Evolutionary conservation across 2,329 filamentous ascomycete genomes (phyloP), one percentile per base, ranked within the genome.

Genomic region (Colletotrichum orbiculare): DNA sequence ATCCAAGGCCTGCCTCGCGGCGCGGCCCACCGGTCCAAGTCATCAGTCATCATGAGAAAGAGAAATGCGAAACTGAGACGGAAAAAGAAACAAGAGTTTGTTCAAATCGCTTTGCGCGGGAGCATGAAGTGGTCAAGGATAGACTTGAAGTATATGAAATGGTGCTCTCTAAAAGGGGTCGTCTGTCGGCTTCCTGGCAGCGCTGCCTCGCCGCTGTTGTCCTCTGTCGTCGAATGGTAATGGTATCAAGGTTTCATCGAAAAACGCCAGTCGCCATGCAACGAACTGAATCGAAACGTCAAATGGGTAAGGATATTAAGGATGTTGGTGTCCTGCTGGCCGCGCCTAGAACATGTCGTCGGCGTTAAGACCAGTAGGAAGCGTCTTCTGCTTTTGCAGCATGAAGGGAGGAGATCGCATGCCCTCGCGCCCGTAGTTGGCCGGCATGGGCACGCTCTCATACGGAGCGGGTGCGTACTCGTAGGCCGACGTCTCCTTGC

Each of bases 271-370:
- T 76, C 74, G 77, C 78, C 76, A 81, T 81, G 78, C 78, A 77
- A 64, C 48, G 45, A 68, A 59, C 53, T 12, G 59, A 69, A 59
- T 61, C 43, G 59, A 69, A 69, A 70, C 59, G 54, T 52, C 60
- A 43, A 60, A 62, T 67, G 66, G 62, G 66, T 62, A 66, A 71
- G 34, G 38, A 57, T 56, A 54, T 49, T 56, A 62, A 37, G 25
- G 52, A 39, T 42, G 41, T 54, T 43, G 25, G 13, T 15, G 35
- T 54, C 9, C 38, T 48, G 13, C 8, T 38, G 41, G 7, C 17
- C 38, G 15, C 37, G 37, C 67, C 74, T 76, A 88, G 69, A 88
- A 83, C 83, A 88, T 83, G 75, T 87, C 85, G 72, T 79, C 85
- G 58, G 77, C 77, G 68, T 85, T 79, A 41, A 87, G 73, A 1